phyloP scores from a whole-genome alignment of 2,329 filamentous ascomycete species.

The Botryotinia globosa region DNA sequence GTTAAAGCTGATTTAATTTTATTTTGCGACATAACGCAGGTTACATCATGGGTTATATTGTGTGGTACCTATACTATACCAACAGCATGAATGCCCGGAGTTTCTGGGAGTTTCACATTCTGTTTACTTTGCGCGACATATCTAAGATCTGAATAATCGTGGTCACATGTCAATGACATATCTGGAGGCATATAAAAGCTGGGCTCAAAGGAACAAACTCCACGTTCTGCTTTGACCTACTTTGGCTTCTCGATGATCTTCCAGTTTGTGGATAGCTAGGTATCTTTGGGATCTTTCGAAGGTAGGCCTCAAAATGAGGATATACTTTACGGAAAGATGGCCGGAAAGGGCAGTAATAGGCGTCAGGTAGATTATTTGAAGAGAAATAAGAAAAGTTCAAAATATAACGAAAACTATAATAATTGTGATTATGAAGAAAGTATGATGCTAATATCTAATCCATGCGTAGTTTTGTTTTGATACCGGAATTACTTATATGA shows the following conservation, averaged over 20 bases:
- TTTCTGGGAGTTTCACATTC: conserved; percentile 25
- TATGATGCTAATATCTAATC: neutral
- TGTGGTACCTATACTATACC: conserved; percentile 24
- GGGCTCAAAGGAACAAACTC: conserved; percentile 1
- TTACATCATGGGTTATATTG: conserved; percentile 28
- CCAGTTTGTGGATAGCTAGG: conserved; percentile 5
- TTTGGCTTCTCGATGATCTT: conserved; percentile 15
- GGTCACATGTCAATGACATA: conserved; percentile 7
- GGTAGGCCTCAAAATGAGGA: conserved; percentile 13
- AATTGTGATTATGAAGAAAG: neutral
- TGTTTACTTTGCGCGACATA: conserved; percentile 8
- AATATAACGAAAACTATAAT: too few relatives aligned
- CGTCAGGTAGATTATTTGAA: conserved; percentile 21
- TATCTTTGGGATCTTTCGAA: conserved; percentile 4
- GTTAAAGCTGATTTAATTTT: conserved; percentile 14
- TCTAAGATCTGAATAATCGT: conserved; percentile 5
- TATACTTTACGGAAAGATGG: conserved; percentile 14
- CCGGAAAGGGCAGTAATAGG: conserved; percentile 9
- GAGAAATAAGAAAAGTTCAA: conserved; percentile 7
- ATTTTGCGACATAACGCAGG: conserved; percentile 21
- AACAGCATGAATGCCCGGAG: conserved; percentile 31
- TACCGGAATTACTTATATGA: neutral
- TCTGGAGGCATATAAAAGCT: conserved; percentile 15
- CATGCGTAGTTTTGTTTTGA: neutral
- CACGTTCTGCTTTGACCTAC: conserved; percentile 14